phyloP scores from a whole-genome alignment of 2,329 filamentous ascomycete genomes.

The Hypoxylon sp. region DNA sequence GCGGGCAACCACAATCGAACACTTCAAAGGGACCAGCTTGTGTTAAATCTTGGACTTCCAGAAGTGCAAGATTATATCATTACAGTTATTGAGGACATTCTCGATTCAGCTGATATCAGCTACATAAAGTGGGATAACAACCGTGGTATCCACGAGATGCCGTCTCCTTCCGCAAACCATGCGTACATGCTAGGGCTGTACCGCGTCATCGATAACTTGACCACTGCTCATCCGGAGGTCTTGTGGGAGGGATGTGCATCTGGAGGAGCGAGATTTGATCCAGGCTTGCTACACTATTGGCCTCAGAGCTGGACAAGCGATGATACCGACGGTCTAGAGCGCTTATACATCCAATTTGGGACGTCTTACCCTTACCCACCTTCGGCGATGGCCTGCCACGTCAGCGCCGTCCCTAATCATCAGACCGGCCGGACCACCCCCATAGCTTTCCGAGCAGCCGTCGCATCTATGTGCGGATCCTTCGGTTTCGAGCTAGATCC shows the following conservation, averaged over 20 bases:
- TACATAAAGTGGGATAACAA: constrained; percentile 78
- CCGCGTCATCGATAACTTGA: constrained; percentile 67
- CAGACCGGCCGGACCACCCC: constrained; percentile 64
- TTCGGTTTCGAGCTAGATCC: constrained; percentile 73
- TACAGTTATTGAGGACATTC: constrained; percentile 60
- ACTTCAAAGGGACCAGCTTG: constrained; percentile 64
- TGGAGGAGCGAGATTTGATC: constrained; percentile 70
- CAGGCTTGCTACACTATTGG: constrained; percentile 70
- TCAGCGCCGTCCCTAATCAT: constrained; percentile 68
- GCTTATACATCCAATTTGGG: constrained; percentile 69
- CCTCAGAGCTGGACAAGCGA: constrained; percentile 73
- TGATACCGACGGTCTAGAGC: constrained; percentile 69
- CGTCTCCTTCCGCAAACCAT: constrained; percentile 62
- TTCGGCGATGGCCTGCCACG: constrained; percentile 71
- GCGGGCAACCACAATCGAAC: constrained; percentile 65
- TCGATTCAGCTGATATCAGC: constrained; percentile 61
- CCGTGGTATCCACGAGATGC: constrained; percentile 67
- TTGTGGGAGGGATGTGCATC: constrained; percentile 73
- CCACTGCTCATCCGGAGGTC: constrained; percentile 66
- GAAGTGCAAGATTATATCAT: constrained; percentile 73
- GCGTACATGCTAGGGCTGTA: constrained; percentile 71
- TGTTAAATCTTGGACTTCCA: constrained; percentile 66
- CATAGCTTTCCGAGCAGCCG: constrained; percentile 68
- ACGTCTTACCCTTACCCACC: constrained; percentile 70
- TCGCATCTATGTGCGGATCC: constrained; percentile 74